Percentiles rank a stretch among this genome's conserved stretches.
Conservation (phyloP, 495 filamentous ascomycete genomes). For the Neurospora sp. region DNA sequence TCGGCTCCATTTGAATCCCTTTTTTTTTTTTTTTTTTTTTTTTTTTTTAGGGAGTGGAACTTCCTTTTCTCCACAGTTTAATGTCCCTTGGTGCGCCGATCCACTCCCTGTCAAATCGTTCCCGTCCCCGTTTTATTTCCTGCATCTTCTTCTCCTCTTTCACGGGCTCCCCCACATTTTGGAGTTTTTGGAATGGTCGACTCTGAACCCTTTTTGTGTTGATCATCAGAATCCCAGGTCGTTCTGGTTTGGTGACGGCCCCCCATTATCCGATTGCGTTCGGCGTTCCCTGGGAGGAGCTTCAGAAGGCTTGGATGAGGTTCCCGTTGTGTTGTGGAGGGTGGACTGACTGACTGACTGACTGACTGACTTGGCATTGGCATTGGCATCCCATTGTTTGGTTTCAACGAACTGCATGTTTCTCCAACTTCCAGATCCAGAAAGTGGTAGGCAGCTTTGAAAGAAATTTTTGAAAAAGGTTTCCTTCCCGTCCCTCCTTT, state of each 20-base stretch:
- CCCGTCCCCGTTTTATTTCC: not conserved
- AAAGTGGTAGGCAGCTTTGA: not conserved
- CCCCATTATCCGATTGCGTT: not conserved
- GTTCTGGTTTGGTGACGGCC: not conserved
- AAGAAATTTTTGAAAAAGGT: not conserved
- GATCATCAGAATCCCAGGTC: not conserved
- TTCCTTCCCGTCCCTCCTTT: not conserved
- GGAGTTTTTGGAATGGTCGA: not conserved
- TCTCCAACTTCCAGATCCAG: not conserved
- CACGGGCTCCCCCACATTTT: not conserved
- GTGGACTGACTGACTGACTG: not conserved
- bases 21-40: not conserved
- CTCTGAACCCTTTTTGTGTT: not conserved
- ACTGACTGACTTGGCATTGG: not conserved
- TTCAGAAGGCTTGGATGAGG: not conserved
- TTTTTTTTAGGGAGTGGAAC: not conserved
- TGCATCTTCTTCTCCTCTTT: not conserved
- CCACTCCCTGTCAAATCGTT: not conserved
- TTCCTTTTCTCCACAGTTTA: not conserved
- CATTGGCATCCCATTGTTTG: not conserved
- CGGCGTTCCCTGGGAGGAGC: not conserved
- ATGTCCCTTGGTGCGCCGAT: not conserved
- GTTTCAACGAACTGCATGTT: not conserved
- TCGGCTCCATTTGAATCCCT: not conserved
- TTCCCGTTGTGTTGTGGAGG: not conserved